Base-by-base conservation (phyloP, 2,329 filamentous ascomycete genomes). In the Aspergillus ustus region DNA sequence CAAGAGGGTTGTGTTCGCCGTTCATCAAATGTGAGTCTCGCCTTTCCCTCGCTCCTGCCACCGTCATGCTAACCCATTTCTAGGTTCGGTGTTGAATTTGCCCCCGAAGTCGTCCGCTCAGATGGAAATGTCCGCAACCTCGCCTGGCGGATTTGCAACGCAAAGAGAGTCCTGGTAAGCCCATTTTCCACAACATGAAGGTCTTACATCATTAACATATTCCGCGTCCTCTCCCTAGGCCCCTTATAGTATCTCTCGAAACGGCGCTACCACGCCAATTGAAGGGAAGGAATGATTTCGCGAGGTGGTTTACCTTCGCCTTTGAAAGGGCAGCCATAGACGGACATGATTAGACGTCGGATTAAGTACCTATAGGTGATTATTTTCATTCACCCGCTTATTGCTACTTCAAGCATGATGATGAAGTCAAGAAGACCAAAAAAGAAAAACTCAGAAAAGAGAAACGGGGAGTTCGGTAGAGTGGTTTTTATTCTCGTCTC, bases 91-190 rank as follows among this genome's bases (percentile, higher is more conserved):
- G 91, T 99, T 63, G 95, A 99, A 75, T 93, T 99, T 73, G 92
- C 95, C 1, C 90, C 93, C 0, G 92, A 92, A 49, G 94, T 98
- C 0, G 95, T 99, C 34, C 88, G 91, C 56, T 93, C 93, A 0
- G 95, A 99, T 79, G 92, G 95, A 6, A 96, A 89, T 69, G 91
- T 98, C 62, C 87, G 85, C 72, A 97, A 96, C 73, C 81, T 99
- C 65, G 93, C 93, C 6, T 97, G 94, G 93, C 86, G 95, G 72
- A 91, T 99, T 66, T 95, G 91, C 76, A 96, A 96, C 75, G 95
- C 95, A 40, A 97, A 97, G 82, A 92, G 93, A 78, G 95, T 97
- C 66, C 78, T 98, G 79, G 92, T 96, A 82, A 81, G 90, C 19
- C 13, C 49, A 19, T 25, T 20, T 19, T 45, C 6, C 45, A 29